Base-by-base conservation (phyloP, 2,329 filamentous ascomycete genomes). In the Ophiostoma ips region DNA sequence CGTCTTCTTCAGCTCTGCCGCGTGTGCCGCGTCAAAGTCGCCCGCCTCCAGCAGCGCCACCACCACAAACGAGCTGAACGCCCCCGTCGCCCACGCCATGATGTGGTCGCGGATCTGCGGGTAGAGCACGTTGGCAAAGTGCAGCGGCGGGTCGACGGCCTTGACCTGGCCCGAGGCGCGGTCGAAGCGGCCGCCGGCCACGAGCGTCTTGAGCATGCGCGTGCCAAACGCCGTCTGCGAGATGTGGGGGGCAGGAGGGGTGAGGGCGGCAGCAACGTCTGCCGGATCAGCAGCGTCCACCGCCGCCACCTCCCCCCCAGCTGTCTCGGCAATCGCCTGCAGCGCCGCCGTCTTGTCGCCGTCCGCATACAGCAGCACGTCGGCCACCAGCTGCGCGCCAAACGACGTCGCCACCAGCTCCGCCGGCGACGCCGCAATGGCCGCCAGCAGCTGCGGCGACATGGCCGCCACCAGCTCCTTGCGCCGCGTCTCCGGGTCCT, bases 181-280 rank as follows among this genome's bases (percentile, higher is more conserved):
- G 65, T 96, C 87, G 62, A 85, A 98, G 52, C 80, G 81, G 24
- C 94, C 92, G 38, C 92, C 92, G 50, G 87, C 83, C 21, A 95
- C 88, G 8, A 98, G 76, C 0, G 84, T 84, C 70, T 95, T 95
- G 59, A 96, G 75, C 81, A 95, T 84, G 52, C 87, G 83, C 15
- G 86, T 87, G 37, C 80, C 84, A 58, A 73, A 73, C 0, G 79
- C 62, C 35, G 76, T 73, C 58, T 76, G 70, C 24, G 79, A 76
- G 50, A 84, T 71, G 61, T 87, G 83, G 30, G 65, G 60, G 19
- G 60, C 61, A 4, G 65, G 68, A 15, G n/a, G n/a, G n/a, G n/a
- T n/a, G n/a, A n/a, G n/a, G n/a, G n/a, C n/a, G n/a, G n/a, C n/a
- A n/a, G n/a, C n/a, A n/a, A n/a, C 15, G 13, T 15, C 10, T 30